Evolutionary conservation across 164 flowering plant genomes (phyloP).

Genomic region (Aristolochia californica): DNA sequence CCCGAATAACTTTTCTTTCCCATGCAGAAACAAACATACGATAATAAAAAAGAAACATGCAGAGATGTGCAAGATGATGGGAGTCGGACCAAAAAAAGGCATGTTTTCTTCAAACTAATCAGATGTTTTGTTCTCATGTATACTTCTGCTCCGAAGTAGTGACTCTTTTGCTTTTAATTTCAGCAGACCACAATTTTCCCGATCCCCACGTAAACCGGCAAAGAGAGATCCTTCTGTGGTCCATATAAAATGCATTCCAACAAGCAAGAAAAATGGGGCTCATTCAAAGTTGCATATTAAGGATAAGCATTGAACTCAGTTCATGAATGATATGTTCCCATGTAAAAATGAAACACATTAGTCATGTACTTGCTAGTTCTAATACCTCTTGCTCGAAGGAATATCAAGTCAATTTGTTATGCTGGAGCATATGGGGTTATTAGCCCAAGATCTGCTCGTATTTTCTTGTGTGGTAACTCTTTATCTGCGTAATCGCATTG

Average conservation of each 20-base stretch:
- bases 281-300: constrained; percentile 9
- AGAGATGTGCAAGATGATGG: constrained; percentile 10
- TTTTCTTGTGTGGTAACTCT: neutral
- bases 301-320: constrained; percentile 3
- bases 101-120: constrained; percentile 9
- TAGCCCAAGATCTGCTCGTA: neutral
- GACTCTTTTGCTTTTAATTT: neutral
- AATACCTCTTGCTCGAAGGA: neutral
- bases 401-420: too few relatives aligned
- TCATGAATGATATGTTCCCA: neutral
- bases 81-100: constrained; percentile 24
- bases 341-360: neutral
- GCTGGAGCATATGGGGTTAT: too few relatives aligned
- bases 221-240: constrained; percentile 17
- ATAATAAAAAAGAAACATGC: constrained; percentile 9
- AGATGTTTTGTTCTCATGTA: neutral
- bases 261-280: constrained; percentile 12
- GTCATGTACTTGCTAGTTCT: neutral
- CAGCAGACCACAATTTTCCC: constrained; percentile 16
- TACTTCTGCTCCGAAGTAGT: neutral
- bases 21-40: constrained; percentile 16
- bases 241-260: constrained; percentile 13
- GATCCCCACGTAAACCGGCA: constrained; percentile 18
- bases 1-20: neutral
- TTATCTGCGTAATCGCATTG: neutral